A percentile compares a stretch with the other conserved stretches of the same genome.
phyloP scores from a whole-genome alignment of 2,329 filamentous ascomycete species.

The Paecilomyces fulvus region DNA sequence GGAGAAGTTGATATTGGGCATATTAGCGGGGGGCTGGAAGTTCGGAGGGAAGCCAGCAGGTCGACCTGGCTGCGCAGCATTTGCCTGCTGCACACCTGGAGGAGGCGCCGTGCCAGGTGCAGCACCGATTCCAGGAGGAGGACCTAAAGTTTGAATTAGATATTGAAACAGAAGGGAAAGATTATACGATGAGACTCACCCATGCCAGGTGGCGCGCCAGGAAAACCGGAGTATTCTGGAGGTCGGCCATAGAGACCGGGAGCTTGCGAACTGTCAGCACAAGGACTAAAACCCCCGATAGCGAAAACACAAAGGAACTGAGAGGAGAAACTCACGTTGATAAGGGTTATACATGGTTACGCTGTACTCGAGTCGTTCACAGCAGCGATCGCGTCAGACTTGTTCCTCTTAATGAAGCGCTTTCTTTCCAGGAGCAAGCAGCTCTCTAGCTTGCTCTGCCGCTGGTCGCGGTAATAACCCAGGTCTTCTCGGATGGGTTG shows the following conservation, averaged over 20 bases:
- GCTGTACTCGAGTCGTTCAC: slow-evolving; percentile 8
- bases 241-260: slow-evolving; percentile 60
- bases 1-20: slow-evolving; percentile 97
- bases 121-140: slow-evolving; percentile 68
- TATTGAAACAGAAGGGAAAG: slow-evolving; percentile 4
- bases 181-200: slow-evolving; percentile 46
- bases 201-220: slow-evolving; percentile 70
- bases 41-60: slow-evolving; percentile 70
- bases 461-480: neutral
- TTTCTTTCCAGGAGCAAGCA: neutral
- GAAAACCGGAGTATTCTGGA: slow-evolving; percentile 64
- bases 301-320: neutral
- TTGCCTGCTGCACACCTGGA: slow-evolving; percentile 69
- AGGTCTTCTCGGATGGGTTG: neutral
- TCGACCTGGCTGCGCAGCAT: slow-evolving; percentile 65
- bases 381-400: neutral
- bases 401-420: neutral
- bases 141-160: slow-evolving; percentile 41
- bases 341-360: slow-evolving; percentile 38
- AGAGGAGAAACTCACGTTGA: slow-evolving; percentile 24
- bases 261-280: slow-evolving; percentile 17
- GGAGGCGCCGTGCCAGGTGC: slow-evolving; percentile 70
- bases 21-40: slow-evolving; percentile 82
- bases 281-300: neutral
- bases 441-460: neutral